phyloP scores from a whole-genome alignment of 2,329 filamentous ascomycete species.

The Gaeumannomyces tritici region DNA sequence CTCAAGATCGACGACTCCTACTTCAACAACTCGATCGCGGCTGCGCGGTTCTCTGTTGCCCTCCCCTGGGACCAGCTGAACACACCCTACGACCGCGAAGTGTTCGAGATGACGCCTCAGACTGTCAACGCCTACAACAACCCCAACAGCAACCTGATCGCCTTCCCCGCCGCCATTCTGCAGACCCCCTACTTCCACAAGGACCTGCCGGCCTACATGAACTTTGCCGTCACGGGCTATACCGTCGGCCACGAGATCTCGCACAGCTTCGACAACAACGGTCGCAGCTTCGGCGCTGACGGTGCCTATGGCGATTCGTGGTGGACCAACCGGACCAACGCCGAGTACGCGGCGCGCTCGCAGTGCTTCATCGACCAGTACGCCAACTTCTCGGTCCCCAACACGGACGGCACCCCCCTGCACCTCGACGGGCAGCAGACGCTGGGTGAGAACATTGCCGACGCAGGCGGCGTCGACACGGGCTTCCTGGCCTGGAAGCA shows the following conservation, averaged over 20 bases:
- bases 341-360: slow-evolving; percentile 45
- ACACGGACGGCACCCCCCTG: slow-evolving; percentile 40
- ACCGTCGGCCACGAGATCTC: slow-evolving; percentile 56
- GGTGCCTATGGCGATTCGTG: slow-evolving; percentile 52
- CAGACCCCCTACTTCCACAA: slow-evolving; percentile 51
- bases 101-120: slow-evolving; percentile 51
- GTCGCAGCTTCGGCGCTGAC: slow-evolving; percentile 51
- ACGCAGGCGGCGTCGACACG: slow-evolving; percentile 52
- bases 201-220: slow-evolving; percentile 40
- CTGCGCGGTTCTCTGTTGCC: slow-evolving; percentile 33
- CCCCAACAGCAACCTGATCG: slow-evolving; percentile 52
- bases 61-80: slow-evolving; percentile 46
- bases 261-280: slow-evolving; percentile 57
- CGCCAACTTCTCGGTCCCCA: slow-evolving; percentile 44
- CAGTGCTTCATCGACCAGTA: slow-evolving; percentile 56
- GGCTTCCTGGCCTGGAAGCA: slow-evolving; percentile 50
- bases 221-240: slow-evolving; percentile 53
- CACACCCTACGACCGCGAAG: slow-evolving; percentile 47
- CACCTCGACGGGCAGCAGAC: slow-evolving; percentile 55
- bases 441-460: slow-evolving; percentile 56
- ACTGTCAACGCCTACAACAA: slow-evolving; percentile 57
- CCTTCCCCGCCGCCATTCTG: slow-evolving; percentile 59
- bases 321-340: slow-evolving; percentile 51
- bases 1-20: slow-evolving; percentile 40
- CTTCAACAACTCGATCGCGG: slow-evolving; percentile 45